Conservation (phyloP, 805 yeast species). For the Zygotorulaspora florentina region DNA sequence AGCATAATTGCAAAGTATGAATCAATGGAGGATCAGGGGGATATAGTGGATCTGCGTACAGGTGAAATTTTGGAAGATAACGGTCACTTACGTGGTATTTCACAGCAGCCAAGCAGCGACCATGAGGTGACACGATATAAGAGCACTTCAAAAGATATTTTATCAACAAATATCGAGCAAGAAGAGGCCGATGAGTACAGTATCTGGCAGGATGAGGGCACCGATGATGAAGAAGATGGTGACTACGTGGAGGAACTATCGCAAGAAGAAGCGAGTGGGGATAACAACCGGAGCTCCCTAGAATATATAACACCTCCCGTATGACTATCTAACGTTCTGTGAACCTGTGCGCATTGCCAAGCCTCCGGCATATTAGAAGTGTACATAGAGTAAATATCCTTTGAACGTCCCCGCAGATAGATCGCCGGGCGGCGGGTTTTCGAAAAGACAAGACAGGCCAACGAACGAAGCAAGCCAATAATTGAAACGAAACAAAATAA, state of each 20-base stretch:
- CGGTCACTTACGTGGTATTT: conserved; percentile 60
- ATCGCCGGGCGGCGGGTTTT: too few species aligned
- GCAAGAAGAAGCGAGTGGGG: conserved; percentile 2
- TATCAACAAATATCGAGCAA: conserved; percentile 15
- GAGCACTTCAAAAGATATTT: conserved; percentile 24
- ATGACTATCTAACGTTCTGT: neutral
- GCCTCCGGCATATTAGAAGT: too few species aligned
- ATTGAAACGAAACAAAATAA: too few species aligned
- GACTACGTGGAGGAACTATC: conserved; percentile 10
- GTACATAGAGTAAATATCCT: too few species aligned
- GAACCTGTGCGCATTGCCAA: too few species aligned
- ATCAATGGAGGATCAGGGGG: conserved; percentile 52
- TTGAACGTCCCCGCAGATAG: too few species aligned
- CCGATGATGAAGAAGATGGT: conserved; percentile 8
- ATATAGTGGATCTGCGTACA: conserved; percentile 58
- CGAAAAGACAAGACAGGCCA: too few species aligned
- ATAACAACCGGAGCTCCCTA: neutral
- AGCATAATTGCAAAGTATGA: conserved; percentile 51
- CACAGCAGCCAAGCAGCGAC: conserved; percentile 15
- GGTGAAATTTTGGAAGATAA: conserved; percentile 61
- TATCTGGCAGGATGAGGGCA: conserved; percentile 18
- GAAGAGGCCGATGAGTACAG: conserved; percentile 7
- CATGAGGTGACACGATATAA: conserved; percentile 16
- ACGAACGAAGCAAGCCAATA: too few species aligned
- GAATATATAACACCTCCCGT: neutral